Conservation (phyloP, 192 early-diverging fungal species). For the Coemansia sp. region DNA sequence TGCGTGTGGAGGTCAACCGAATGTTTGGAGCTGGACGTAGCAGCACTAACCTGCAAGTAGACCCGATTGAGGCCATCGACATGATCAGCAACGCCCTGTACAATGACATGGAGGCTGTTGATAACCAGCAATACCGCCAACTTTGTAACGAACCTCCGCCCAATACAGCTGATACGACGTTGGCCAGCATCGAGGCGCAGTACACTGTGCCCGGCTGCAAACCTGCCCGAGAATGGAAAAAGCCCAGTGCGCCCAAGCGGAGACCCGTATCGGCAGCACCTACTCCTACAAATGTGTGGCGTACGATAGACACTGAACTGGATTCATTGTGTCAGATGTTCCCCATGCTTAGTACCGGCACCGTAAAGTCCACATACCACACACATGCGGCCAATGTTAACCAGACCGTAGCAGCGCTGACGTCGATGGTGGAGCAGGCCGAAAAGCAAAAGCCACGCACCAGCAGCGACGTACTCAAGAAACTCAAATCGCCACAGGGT, state of each 20-base stretch:
- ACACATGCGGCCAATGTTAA: slow-evolving; percentile 33
- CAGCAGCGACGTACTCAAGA: not conserved
- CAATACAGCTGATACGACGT: not conserved
- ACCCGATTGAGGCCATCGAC: slow-evolving; percentile 50
- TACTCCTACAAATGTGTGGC: slow-evolving; percentile 37
- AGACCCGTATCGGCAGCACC: slow-evolving; percentile 3
- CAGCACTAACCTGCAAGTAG: slow-evolving; percentile 24
- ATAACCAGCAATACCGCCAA: slow-evolving; percentile 32
- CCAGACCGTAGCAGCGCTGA: slow-evolving; percentile 14
- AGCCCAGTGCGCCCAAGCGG: slow-evolving; percentile 3
- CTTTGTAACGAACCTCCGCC: not conserved
- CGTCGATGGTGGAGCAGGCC: slow-evolving; percentile 9
- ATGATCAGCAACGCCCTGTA: slow-evolving; percentile 50
- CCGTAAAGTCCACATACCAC: slow-evolving; percentile 44
- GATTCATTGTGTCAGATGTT: slow-evolving; percentile 35
- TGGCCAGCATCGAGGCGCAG: slow-evolving; percentile 37
- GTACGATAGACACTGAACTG: slow-evolving; percentile 36
- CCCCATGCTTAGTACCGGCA: slow-evolving; percentile 30
- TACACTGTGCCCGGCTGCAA: slow-evolving; percentile 27
- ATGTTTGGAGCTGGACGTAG: slow-evolving; percentile 18
- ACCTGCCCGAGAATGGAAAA: slow-evolving; percentile 6
- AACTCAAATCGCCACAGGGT: not conserved
- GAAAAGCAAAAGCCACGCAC: slow-evolving; percentile 1
- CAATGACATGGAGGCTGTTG: slow-evolving; percentile 44
- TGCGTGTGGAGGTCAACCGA: slow-evolving; percentile 27